Evolutionary conservation across 768 basidiomycete genomes (phyloP), one percentile per base, ranked within the genome.

Genomic region (Boletus eberwhitei): DNA sequence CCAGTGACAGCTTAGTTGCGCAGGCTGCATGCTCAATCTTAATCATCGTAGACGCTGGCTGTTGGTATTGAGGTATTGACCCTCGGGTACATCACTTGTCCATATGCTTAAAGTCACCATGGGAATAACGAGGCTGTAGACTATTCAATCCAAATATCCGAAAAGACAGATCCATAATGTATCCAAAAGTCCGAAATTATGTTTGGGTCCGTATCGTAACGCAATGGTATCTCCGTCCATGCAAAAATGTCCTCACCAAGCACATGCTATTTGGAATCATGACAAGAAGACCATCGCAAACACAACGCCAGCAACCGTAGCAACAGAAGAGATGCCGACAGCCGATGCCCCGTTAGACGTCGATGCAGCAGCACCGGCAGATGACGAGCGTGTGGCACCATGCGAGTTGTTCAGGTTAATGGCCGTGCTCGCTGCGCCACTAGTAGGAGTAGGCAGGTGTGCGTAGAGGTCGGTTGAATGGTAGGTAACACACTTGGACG

Each of bases 401-500:
- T 42, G 21, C 11, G 55, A 24, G 17, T 9, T 31, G 22, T 34
- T 39, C 43, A 24, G 34, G 17, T 16, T 21, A 21, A 52, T 41
- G 16, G 12, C 21, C 14, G 49, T 53, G 8, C 50, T 37, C 6
- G 35, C 14, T 3, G 59, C 51, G 5, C 8, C 40, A 38, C 35
- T 29, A 4, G 59, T 60, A 6, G 61, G 55, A 6, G 57, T 40
- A 3, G 68, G 68, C 4, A 52, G 48, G 32, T 46, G 59, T 1
- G 70, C 59, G 62, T 69, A 81, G 35, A 82, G 66, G 13, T 63
- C 66, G 8, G 69, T 45, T 1, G 73, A 75, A 4, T 64, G 49
- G 61, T 64, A 74, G 12, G 74, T 72, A 38, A 69, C 64, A 53
- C 80, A 82, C 64, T 74, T 75, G 52, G 75, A 77, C 34, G 77